Evolutionary conservation across 192 early-diverging fungal genomes (phyloP), one percentile per base, ranked within the genome.

Genomic region (Polychytrium aggregatum): DNA sequence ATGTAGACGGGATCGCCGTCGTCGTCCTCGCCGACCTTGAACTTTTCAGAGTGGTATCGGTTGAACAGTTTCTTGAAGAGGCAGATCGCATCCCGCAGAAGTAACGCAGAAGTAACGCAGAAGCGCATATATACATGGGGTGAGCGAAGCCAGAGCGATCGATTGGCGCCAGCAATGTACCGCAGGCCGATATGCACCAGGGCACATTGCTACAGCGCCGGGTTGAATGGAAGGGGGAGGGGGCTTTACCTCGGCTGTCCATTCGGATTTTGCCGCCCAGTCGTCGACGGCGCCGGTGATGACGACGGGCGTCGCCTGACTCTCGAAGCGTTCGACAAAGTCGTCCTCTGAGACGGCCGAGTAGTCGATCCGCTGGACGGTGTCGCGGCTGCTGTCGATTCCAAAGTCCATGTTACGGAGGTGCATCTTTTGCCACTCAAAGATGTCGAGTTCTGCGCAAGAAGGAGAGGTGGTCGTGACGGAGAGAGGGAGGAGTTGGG

Each of bases 21-120:
- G 48, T 86, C 81, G 49, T 86, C 82, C 44, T 88, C 82, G n/a
- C 86, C 83, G 18, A 86, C 64, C 53, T 85, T 88, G 64, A 85
- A 88, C 41, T 72, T 68, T 44, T 86, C 70, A 26, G 65, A 56
- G 25, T 64, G 56, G 49, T 81, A 83, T 30, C 34, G 7, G 14
- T 53, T 38, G n/a, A 59, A 21, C 6, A 58, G 43, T 2, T 41
- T 50, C 50, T 57, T 3, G 10, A 6, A 22, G 26, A 44, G 10
- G 22, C 26, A 3, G 21, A 44, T n/a, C 11, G 43, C 7, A 44
- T 3, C 4, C 43, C 5, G 3, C 0, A 20, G 16, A 27, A 3
- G n/a, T 28, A 7, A 33, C 26, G 6, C n/a, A 18, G 4, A n/a
- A 6, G 13, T n/a, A 11, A 3, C 29, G 30, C 22, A 36, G 20